Base-by-base conservation (phyloP, 225 moss, liverwort and hornwort species). In the Asterella californica region DNA sequence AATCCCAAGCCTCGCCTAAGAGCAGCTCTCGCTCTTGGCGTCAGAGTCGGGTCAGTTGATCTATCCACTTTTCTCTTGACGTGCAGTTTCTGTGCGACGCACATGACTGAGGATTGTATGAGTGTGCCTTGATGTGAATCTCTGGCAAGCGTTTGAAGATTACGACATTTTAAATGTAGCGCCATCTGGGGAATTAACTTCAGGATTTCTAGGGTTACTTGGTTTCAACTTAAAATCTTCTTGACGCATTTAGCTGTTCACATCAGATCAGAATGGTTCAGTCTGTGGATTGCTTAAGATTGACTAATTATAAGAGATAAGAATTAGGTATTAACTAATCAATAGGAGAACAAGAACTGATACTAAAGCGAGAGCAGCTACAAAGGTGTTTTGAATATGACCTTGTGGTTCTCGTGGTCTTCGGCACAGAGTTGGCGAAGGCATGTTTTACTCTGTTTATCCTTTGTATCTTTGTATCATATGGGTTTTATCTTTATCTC, bases 1-100 rank as follows among this genome's bases (percentile, higher is more conserved):
- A 96, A 94, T 76, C 81, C 94, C 54, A 96, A 96, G 79, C 96
- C 96, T 53, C 92, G 86, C 60, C 84, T 88, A 78, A 91, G 96
- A 65, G 96, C 96, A 30, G 94, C 92, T 15, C 90, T 96, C 74
- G 94, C 96, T 52, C 92, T 96, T 65, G 96, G 94, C 72, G 92
- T 96, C 78, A 89, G 88, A 90, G 92, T 94, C 64, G 96, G 96
- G 94, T 96, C 76, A 50, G 76, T 77, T 59, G 25, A 52, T 29
- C 27, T 30, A 34, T 52, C 37, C 60, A 37, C 25, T 74, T 74
- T 15, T 24, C 11, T 53, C 15, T 33, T 25, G 15, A 9, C 27
- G n/a, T 61, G 9, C 61, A 27, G 61, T 61, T 61, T 27, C 19
- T 1, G n/a, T 27, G 61, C 5, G 25, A n/a, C 61, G 21, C 42